A percentile compares a stretch with the other conserved stretches of the same genome.
Evolutionary conservation across 305 asterid genomes (phyloP).

Genomic region (Solanum hybrid): DNA sequence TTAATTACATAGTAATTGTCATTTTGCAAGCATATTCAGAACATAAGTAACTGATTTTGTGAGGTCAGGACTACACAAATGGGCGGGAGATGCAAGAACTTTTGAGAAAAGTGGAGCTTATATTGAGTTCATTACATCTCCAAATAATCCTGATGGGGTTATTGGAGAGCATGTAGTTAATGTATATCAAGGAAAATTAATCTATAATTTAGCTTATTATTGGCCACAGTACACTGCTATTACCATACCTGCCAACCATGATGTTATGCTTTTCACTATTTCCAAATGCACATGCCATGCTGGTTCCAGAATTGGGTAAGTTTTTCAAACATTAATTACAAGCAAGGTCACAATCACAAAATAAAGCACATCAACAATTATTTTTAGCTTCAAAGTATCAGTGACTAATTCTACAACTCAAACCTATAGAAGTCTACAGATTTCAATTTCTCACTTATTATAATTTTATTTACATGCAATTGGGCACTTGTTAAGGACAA

Average conservation of each 20-base stretch:
- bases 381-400: background rate
- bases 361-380: too few relatives aligned
- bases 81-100: conserved; percentile 46
- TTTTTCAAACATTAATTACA: background rate
- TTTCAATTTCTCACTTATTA: background rate
- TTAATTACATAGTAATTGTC: background rate
- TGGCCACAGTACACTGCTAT: conserved; percentile 88
- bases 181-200: conserved; percentile 23
- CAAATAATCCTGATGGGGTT: conserved; percentile 61
- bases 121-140: conserved; percentile 40
- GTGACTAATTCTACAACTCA: background rate
- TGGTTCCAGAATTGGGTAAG: background rate
- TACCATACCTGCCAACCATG: conserved; percentile 40
- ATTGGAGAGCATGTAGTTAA: conserved; percentile 48
- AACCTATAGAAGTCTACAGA: background rate
- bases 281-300: background rate
- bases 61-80: conserved; percentile 38
- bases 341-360: background rate
- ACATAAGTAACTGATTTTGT: conserved; percentile 36
- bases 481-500: conserved; percentile 68
- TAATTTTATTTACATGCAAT: conserved; percentile 17
- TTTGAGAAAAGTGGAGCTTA: background rate
- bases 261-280: conserved; percentile 9
- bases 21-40: conserved; percentile 49
- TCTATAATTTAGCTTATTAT: conserved; percentile 39